Base-by-base conservation (phyloP, 257 asterid genomes). In the Solanum dulcamara region DNA sequence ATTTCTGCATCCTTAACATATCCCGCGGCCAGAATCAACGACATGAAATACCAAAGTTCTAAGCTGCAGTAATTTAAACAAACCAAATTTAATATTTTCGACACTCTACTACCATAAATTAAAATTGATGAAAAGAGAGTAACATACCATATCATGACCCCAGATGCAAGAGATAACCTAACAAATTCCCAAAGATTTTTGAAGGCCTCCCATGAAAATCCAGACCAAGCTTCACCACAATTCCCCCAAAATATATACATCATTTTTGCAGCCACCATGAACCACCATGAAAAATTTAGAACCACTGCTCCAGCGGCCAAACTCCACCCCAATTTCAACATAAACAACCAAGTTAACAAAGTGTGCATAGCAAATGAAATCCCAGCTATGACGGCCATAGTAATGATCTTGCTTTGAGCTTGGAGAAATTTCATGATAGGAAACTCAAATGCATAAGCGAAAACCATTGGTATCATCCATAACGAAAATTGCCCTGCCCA, bases 381-480 rank as follows among this genome's bases (percentile, higher is more conserved):
- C 32, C 59, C 71, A 26, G 87, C 67, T 8, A 85, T 77, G 8
- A 59, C 42, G 8, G 87, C 87, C 87, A 85, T 57, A 6, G 55
- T 57, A 24, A 74, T n/a, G 24, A 85, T 77, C 10, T 85, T 85
- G 66, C 87, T 85, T 50, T 85, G 87, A 24, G 87, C 79, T 77
- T 85, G 87, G 13, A 85, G 60, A 51, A 85, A 85, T 77, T 79
- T 85, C 80, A 55, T 71, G 6, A 80, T 59, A 1, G 87, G 87
- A 24, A 85, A 85, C 14, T 66, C 59, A 20, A 81, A 24, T 0
- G 71, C 85, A 60, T 64, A 85, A 5, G 88, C 70, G 68, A 62
- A 85, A 15, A 85, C 81, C 30, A 64, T 84, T 18, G 88, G 88
- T 53, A 85, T 85, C 88, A 85, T 85, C 88, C 88, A 85, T 11